These are phyloP conservation scores for Syzygium syzygioides DNA, from an alignment of 441 rosid genomes.

Conservation along the genomic window DNA sequence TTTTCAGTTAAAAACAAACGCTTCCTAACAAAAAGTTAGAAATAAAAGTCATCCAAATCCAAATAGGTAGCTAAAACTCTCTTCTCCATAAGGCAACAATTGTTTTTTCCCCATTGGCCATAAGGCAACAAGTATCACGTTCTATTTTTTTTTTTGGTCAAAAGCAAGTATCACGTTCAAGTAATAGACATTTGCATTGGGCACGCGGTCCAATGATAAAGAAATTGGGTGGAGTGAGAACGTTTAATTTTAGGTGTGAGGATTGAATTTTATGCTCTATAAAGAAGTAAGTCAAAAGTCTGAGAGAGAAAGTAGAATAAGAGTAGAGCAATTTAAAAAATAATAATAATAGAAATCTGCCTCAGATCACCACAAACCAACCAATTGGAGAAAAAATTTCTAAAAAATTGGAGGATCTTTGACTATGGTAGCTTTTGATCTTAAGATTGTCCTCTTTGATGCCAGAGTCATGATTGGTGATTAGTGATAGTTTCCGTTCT, in stretches of 20 bases:
- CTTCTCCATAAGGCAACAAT: neutral
- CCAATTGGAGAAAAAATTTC: neutral
- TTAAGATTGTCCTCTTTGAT: neutral
- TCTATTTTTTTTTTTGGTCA: too few species aligned
- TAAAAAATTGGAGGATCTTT: neutral
- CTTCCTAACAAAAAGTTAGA: neutral
- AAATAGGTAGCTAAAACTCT: neutral
- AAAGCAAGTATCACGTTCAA: neutral
- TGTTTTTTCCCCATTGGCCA: neutral
- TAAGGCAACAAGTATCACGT: neutral
- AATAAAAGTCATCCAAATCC: neutral
- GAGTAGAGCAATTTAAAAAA: neutral
- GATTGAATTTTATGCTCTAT: accelerated
- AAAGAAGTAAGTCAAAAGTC: neutral
- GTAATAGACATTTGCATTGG: neutral
- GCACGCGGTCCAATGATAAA: neutral
- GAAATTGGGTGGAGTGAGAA: neutral
- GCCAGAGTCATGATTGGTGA: neutral
- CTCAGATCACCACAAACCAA: neutral
- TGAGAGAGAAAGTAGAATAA: accelerated
- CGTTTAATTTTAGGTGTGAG: neutral
- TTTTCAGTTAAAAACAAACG: neutral
- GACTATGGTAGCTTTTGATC: neutral
- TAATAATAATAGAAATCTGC: neutral
- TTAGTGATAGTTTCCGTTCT: neutral